These are phyloP conservation scores for Apiotrichum porosum DNA, from an alignment of 1,284 basidiomycete genomes.

Conservation along the genomic window DNA sequence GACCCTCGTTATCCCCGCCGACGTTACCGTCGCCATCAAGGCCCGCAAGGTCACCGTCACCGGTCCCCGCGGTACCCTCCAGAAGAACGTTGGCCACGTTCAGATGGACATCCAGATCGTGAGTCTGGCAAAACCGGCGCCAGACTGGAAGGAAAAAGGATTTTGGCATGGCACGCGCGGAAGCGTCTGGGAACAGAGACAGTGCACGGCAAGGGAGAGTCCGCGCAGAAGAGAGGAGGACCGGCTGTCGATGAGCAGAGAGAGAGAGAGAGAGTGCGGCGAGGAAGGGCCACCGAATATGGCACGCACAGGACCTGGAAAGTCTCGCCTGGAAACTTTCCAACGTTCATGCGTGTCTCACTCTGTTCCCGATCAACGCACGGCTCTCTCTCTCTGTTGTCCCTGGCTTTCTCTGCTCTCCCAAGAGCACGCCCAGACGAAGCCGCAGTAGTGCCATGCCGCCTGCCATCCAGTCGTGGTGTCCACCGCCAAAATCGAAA, in stretches of 20 bases:
- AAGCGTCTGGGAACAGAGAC: neutral
- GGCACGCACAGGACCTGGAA: too few relatives aligned
- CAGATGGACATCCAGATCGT: conserved; percentile 92
- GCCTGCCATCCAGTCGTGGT: too few relatives aligned
- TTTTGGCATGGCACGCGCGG: neutral
- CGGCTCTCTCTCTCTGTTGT: too few relatives aligned
- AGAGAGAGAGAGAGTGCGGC: too few relatives aligned
- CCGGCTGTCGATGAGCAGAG: too few relatives aligned
- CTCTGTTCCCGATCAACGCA: neutral
- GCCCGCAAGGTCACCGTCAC: conserved; percentile 82
- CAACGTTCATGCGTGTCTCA: too few relatives aligned
- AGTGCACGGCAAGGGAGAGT: neutral
- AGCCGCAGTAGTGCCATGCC: too few relatives aligned
- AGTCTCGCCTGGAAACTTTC: neutral
- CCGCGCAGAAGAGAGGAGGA: neutral
- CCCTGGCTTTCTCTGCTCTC: too few relatives aligned
- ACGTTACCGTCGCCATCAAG: conserved; percentile 78
- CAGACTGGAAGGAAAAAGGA: neutral
- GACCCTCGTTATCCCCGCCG: conserved; percentile 84
- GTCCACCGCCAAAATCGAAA: too few relatives aligned
- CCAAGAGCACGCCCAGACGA: too few relatives aligned
- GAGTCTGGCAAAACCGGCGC: conserved; percentile 36
- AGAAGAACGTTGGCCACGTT: conserved; percentile 88
- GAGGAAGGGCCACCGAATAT: too few relatives aligned
- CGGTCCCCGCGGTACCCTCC: conserved; percentile 82